Conservation (phyloP, 495 filamentous ascomycete species). For the Xanthoparmelia taractica region DNA sequence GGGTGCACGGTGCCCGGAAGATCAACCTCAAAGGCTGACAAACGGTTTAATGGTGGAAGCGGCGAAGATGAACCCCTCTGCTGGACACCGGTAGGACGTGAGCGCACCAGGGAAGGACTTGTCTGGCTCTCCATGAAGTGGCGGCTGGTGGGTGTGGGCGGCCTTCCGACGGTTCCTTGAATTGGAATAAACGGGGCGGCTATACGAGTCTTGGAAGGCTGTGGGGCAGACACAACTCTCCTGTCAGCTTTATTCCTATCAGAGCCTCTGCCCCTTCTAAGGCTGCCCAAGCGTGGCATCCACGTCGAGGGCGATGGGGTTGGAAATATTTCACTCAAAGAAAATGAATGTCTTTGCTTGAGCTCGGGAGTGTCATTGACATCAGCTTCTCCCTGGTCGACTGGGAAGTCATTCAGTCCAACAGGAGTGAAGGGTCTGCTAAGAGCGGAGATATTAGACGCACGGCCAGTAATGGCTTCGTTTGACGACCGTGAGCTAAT, state of each 20-base stretch:
- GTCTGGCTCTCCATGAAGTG: constrained; percentile 3
- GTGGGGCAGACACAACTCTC: constrained; percentile 26
- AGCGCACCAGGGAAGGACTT: background rate
- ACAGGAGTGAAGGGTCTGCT: constrained; percentile 26
- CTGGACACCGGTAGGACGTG: constrained; percentile 8
- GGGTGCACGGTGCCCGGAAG: constrained; percentile 35
- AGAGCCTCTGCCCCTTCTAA: constrained; percentile 18
- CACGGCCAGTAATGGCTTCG: constrained; percentile 11
- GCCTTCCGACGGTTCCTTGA: background rate
- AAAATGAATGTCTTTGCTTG: constrained; percentile 31
- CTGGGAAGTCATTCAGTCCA: constrained; percentile 8
- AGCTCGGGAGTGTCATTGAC: constrained; percentile 12
- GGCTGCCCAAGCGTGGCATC: constrained; percentile 24
- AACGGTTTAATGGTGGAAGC: constrained; percentile 46
- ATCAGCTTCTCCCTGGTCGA: background rate
- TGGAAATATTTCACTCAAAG: constrained; percentile 31
- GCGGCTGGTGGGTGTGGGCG: background rate
- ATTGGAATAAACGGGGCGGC: background rate
- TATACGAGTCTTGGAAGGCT: constrained; percentile 8
- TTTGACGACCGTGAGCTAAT: constrained; percentile 26
- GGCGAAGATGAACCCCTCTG: constrained; percentile 46
- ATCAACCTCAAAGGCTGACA: constrained; percentile 52
- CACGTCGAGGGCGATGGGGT: constrained; percentile 29
- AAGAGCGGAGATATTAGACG: constrained; percentile 15
- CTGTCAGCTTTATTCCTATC: constrained; percentile 14